Percentiles rank a stretch among this genome's conserved stretches.
These are phyloP conservation scores for Sclerotinia subarctica DNA, from an alignment of 2,329 filamentous ascomycete species.

Conservation along the genomic window DNA sequence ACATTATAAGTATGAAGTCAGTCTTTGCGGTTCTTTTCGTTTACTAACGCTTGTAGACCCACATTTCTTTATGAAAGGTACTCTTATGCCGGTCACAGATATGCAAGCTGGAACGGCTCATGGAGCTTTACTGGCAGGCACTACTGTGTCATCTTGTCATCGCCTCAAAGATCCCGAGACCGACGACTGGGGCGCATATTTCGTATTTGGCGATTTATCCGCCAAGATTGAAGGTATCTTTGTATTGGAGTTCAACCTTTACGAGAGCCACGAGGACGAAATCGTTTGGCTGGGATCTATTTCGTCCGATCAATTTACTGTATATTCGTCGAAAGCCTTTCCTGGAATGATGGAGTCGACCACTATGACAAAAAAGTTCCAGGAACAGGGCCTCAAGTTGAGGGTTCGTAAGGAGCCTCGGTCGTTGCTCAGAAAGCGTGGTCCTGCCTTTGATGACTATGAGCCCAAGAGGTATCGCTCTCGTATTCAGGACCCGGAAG, in stretches of 20 bases:
- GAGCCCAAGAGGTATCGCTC: conserved; percentile 34
- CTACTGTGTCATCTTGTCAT: conserved; percentile 76
- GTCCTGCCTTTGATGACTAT: conserved; percentile 38
- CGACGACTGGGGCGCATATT: conserved; percentile 78
- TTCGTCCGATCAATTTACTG: conserved; percentile 66
- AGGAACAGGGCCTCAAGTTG: conserved; percentile 81
- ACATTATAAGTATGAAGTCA: conserved; percentile 53
- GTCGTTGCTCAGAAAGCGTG: conserved; percentile 40
- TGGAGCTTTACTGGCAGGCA: conserved; percentile 62
- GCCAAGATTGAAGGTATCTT: conserved; percentile 71
- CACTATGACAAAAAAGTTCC: conserved; percentile 74
- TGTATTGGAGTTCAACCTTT: conserved; percentile 73
- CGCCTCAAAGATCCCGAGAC: conserved; percentile 69
- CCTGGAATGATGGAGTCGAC: conserved; percentile 80
- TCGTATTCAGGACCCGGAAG: not conserved
- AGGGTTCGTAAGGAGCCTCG: conserved; percentile 80
- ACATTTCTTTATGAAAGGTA: conserved; percentile 43
- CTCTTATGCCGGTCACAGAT: conserved; percentile 12
- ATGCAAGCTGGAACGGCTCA: conserved; percentile 23
- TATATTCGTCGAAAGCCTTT: conserved; percentile 64
- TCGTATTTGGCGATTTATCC: conserved; percentile 87
- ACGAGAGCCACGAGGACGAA: conserved; percentile 55
- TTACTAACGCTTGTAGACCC: conserved; percentile 41
- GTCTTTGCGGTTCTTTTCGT: not conserved
- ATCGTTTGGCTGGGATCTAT: conserved; percentile 39